A percentile compares a stretch with the other conserved stretches of the same genome.
Conservation (phyloP, 495 filamentous ascomycete genomes). For the Hyaloscypha finlandica region DNA sequence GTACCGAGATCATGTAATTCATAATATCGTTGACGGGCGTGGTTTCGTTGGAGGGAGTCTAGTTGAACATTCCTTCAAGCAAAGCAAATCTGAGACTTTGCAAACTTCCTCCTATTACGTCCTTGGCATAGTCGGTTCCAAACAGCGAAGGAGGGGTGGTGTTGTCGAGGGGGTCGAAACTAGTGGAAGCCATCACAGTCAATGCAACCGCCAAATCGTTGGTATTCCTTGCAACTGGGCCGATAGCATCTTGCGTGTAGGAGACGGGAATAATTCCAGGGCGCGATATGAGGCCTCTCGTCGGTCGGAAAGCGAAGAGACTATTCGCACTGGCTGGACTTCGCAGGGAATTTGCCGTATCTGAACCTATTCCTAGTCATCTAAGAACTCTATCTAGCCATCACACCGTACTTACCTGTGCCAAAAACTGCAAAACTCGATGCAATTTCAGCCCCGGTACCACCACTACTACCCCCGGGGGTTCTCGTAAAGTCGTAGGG, state of each 20-base stretch:
- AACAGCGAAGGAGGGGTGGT: slow-evolving; percentile 39
- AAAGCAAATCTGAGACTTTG: slow-evolving; percentile 47
- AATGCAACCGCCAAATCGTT: slow-evolving; percentile 56
- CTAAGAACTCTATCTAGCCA: not conserved
- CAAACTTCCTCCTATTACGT: slow-evolving; percentile 36
- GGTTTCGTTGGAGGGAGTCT: slow-evolving; percentile 43
- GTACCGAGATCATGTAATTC: slow-evolving; percentile 34
- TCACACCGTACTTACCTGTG: slow-evolving; percentile 7
- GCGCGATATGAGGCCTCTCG: slow-evolving; percentile 53
- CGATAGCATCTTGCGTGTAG: slow-evolving; percentile 61
- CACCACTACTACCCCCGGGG: slow-evolving; percentile 65
- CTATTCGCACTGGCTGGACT: slow-evolving; percentile 64
- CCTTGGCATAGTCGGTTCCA: slow-evolving; percentile 45
- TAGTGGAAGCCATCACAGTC: slow-evolving; percentile 56
- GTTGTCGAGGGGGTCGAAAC: slow-evolving; percentile 47
- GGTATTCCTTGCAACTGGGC: slow-evolving; percentile 57
- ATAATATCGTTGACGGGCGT: slow-evolving; percentile 53
- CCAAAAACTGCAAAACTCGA: slow-evolving; percentile 57
- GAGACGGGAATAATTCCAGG: slow-evolving; percentile 61
- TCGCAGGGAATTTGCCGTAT: slow-evolving; percentile 64
- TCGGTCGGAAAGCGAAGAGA: slow-evolving; percentile 62
- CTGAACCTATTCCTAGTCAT: slow-evolving; percentile 50
- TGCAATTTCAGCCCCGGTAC: slow-evolving; percentile 62
- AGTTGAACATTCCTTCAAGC: slow-evolving; percentile 50
- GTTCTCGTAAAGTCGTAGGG: slow-evolving; percentile 63